Percentiles rank a stretch among this genome's conserved stretches.
These are phyloP conservation scores for Globomyces pollinis-pini DNA, from an alignment of 192 early-diverging fungal genomes.

Conservation along the genomic window DNA sequence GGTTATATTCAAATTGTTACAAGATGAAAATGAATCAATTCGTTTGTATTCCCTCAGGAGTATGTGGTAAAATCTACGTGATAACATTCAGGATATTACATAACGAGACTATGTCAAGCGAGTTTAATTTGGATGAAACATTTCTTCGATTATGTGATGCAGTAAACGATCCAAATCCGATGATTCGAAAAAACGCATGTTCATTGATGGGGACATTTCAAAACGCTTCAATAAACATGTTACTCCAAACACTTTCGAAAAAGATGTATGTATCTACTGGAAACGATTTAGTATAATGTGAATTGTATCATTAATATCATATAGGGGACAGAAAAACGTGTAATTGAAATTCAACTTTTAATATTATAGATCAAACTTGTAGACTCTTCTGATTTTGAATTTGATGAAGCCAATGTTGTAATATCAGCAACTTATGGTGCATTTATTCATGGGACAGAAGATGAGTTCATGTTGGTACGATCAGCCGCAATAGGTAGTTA, in stretches of 20 bases:
- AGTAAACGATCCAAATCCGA: background rate
- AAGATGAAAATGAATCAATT: background rate
- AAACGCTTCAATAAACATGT: background rate
- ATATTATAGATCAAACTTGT: background rate
- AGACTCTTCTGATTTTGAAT: slow-evolving; percentile 29
- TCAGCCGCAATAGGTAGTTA: slow-evolving; percentile 71
- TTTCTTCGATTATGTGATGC: background rate
- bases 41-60: background rate
- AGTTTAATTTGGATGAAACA: background rate
- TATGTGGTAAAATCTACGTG: background rate
- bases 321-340: background rate
- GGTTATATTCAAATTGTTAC: background rate
- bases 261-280: slow-evolving; percentile 1
- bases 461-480: slow-evolving; percentile 85
- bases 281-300: background rate
- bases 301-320: too few species aligned
- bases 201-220: slow-evolving; percentile 16
- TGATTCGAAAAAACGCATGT: background rate
- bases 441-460: slow-evolving; percentile 93
- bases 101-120: background rate
- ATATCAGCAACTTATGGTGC: slow-evolving; percentile 55
- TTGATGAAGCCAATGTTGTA: slow-evolving; percentile 1
- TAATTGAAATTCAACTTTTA: background rate
- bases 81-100: too few species aligned
- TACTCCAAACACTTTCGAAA: slow-evolving; percentile 19